Evolutionary conservation across 495 filamentous ascomycete species (phyloP), one percentile per base, ranked within the genome.

Genomic region (Hypoxylon subgilvum): DNA sequence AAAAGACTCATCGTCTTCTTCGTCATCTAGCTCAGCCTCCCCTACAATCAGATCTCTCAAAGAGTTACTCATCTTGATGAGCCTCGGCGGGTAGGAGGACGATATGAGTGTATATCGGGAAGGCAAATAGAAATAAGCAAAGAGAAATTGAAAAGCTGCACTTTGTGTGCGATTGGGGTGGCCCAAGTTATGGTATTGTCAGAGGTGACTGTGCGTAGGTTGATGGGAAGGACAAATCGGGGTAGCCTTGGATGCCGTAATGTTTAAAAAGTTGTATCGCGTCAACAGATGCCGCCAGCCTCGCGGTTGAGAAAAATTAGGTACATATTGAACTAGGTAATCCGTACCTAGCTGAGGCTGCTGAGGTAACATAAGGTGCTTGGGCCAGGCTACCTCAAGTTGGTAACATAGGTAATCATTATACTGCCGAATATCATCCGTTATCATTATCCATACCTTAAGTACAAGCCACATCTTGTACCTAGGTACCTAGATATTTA

Each of bases 1-100:
- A 47, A 88, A 86, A 28, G 90, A 92, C 44, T 90, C 92, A 52
- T 96, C 91, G 43, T 91, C 90, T 67, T 86, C 84, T 44, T 97
- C 93, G n/a, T 96, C 92, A 63, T 92, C 91, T 46, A 97, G 72
- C 67, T 91, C 86, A 41, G 93, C 94, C 78, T 92, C 88, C 50
- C 86, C 86, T 49, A 91, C 83, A 66, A 97, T 83, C 70, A 97
- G 68, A 68, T 93, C 87, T 66, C 84, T 82, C 75, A 88, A 69
- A 18, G 62, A 66, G 45, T 60, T 80, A 73, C 84, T 89, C 88
- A 92, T 93, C 19, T 65, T 81, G 69, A 52, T 55, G 18, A 14
- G 9, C 13, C 16, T 19, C 10, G 18, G 32, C 19, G 32, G 22
- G 39, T 32, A 19, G 23, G 13, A 45, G 30, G 14, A 41, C 36